Evolutionary conservation across 176 grass and related monocot species (phyloP).

Genomic region (Bothriochloa decipiens): DNA sequence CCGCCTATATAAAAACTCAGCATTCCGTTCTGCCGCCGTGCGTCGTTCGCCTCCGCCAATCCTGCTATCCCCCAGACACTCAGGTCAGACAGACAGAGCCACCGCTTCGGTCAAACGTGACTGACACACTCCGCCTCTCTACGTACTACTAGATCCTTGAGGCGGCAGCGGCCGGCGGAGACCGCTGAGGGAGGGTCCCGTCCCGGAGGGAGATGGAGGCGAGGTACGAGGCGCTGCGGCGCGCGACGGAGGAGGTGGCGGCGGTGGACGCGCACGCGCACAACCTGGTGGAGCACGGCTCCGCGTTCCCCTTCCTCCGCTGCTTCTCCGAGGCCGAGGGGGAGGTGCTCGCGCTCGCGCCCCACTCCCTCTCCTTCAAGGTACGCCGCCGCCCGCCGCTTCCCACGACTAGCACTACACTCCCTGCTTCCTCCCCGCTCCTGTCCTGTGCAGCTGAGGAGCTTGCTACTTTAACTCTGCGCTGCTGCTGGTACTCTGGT

Average conservation of each 20-base stretch:
- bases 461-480: not conserved
- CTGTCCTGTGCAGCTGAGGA: not conserved
- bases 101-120: constrained; percentile 25
- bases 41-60: not conserved
- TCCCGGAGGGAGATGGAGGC: constrained; percentile 48
- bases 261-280: constrained; percentile 92
- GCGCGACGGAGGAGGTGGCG: constrained; percentile 57
- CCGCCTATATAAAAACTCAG: not conserved
- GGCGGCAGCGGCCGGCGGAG: not conserved
- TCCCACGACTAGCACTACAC: not conserved
- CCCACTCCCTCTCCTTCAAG: constrained; percentile 92
- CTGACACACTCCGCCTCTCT: not conserved
- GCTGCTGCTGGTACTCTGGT: not conserved
- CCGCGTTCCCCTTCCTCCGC: constrained; percentile 74
- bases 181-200: not conserved
- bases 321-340: constrained; percentile 93
- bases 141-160: not conserved
- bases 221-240: constrained; percentile 64
- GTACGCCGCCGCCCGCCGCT: constrained; percentile 41
- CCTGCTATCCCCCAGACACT: not conserved
- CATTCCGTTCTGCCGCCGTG: not conserved
- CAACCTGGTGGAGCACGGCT: constrained; percentile 64
- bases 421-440: not conserved
- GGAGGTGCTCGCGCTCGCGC: constrained; percentile 62
- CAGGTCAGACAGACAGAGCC: not conserved